Evolutionary conservation across 2,329 filamentous ascomycete genomes (phyloP), one percentile per base, ranked within the genome.

Genomic region (Stachybotrys echinatus): DNA sequence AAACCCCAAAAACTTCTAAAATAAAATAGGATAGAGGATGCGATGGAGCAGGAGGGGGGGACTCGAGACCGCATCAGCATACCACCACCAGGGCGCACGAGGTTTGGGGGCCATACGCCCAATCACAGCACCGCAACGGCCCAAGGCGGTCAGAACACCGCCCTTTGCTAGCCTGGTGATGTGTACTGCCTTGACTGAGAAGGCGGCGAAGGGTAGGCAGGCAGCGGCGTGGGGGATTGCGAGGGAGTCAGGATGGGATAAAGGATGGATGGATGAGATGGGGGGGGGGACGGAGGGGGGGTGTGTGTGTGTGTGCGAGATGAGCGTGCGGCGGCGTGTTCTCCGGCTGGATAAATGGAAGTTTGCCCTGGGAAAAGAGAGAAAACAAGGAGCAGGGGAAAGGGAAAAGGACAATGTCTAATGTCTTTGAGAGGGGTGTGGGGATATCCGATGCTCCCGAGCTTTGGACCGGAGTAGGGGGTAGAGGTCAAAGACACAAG

Each of bases 71-170:
- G 2, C 27, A 8, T 34, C 27, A 34, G 27, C 5, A 14, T 34
- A 14, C 27, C 27, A 34, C 27, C 5, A 34, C 27, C 27, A 34
- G 10, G 27, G 27, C 27, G 27, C 27, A 34, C 27, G 27, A 34
- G 27, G 27, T 8, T 34, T 14, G 27, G 27, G 27, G n/a, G n/a
- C n/a, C 27, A 34, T 10, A 34, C 27, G 27, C 10, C 38, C 38
- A 40, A 40, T 40, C 10, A 18, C 38, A 20, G 19, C 38, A n/a
- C 38, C 38, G 18, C 12, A n/a, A 8, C 17, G 12, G 20, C 19
- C n/a, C 23, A 27, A 46, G 44, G 44, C 44, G 44, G 44, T 46
- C 44, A 46, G 44, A 46, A 46, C 44, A 46, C 44, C 44, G 44
- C 44, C 44, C 18, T 46, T 46, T 27, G 22, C 27, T n/a, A 34